Percentiles rank a stretch among this genome's conserved stretches.
Conservation (phyloP, 176 grass and related monocot species). For the Aegilops tauschii region DNA sequence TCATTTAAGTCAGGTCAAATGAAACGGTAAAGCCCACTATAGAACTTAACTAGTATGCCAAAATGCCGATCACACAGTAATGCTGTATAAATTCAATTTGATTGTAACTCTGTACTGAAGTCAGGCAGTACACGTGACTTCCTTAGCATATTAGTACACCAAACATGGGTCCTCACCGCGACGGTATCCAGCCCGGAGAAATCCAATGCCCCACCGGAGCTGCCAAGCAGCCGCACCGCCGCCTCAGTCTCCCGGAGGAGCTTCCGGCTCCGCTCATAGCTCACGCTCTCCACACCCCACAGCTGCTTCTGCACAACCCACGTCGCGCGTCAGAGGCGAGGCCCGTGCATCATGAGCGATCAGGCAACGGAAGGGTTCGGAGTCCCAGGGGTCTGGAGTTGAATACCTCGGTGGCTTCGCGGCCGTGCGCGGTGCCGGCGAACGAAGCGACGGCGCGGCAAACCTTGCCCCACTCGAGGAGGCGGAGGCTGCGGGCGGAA, state of each 20-base stretch:
- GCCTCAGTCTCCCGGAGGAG: constrained; percentile 62
- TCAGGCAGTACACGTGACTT: neutral
- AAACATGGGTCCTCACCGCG: constrained; percentile 38
- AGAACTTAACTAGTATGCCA: neutral
- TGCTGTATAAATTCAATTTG: neutral
- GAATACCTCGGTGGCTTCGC: constrained; percentile 52
- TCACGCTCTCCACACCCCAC: constrained; percentile 54
- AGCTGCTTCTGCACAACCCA: constrained; percentile 44
- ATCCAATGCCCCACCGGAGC: constrained; percentile 52
- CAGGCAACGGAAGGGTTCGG: neutral
- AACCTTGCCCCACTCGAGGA: constrained; percentile 71
- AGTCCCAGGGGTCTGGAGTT: neutral
- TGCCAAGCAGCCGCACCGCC: constrained; percentile 55
- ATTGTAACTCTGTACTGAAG: neutral
- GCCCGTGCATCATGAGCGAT: neutral
- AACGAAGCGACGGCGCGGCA: constrained; percentile 63
- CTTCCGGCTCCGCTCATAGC: constrained; percentile 63
- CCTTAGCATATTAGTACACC: neutral
- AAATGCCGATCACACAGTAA: neutral
- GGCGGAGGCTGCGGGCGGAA: constrained; percentile 55
- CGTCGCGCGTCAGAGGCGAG: constrained; percentile 1
- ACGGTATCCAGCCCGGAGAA: constrained; percentile 60
- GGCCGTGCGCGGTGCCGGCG: constrained; percentile 58
- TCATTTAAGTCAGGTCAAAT: neutral
- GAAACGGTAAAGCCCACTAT: neutral